Evolutionary conservation across 352 stramenopile genomes (phyloP), one percentile per base, ranked within the genome.

Genomic region (Phytophthora citricola): DNA sequence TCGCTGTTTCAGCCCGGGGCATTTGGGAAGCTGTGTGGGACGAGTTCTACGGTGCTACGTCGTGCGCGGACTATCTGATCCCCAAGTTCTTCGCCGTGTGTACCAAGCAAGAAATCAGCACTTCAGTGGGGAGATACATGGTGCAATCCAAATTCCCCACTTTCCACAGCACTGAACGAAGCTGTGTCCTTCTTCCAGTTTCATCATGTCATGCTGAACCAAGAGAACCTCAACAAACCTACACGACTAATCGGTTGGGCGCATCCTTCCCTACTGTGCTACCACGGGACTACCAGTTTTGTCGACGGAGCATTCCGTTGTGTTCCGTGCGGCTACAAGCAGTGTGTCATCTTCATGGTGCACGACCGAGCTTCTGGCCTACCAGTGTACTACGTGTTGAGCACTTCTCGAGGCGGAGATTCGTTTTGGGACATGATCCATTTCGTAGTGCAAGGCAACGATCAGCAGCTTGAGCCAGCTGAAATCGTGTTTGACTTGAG

Each of bases 101-200:
- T 48, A 67, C 40, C 50, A 40, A 4, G 32, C 54, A n/a, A 57
- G 64, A 20, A 49, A 38, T 5, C 20, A 26, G 12, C 39, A 58
- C 15, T 67, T 48, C 29, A 45, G 29, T 34, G 57, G 57, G 12
- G 58, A 60, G 9, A 22, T 67, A 7, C 52, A 72, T 22, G 64
- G 45, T 1, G 34, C 61, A n/a, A 56, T 72, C 29, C 36, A 67
- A 17, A 58, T 63, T 8, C 45, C 63, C 63, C 36, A 8, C 36
- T 41, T 17, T n/a, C 12, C 11, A 14, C 15, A 17, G 36, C 36
- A 17, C 36, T 41, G 36, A n/a, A 41, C 1, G 36, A 41, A 17
- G 36, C 12, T 20, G 36, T 36, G 11, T 27, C 26, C 12, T 53
- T 39, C 26, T 41, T 53, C 9, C 17, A 26, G 46, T 40, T 54